Evolutionary conservation across 345 rosid species (phyloP).

Genomic region (Eucalyptus tenuipes): DNA sequence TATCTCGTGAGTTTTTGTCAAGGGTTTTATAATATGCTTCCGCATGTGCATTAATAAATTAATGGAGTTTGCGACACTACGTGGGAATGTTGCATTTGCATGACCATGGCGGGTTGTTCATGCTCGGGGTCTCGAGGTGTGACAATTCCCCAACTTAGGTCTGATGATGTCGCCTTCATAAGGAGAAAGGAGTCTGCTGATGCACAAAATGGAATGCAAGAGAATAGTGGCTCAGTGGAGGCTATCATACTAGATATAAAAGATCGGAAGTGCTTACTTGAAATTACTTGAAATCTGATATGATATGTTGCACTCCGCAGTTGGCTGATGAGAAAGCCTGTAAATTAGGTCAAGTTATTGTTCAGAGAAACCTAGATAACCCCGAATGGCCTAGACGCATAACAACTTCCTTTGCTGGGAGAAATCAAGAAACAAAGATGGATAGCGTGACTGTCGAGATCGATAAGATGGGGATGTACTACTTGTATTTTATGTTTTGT

Average conservation of each 20-base stretch:
- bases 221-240: conserved; percentile 64
- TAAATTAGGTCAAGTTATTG: conserved; percentile 67
- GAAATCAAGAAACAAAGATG: conserved; percentile 37
- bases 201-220: conserved; percentile 55
- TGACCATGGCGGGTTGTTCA: too few relatives aligned
- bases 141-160: conserved; percentile 34
- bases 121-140: too few relatives aligned
- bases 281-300: conserved; percentile 31
- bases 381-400: conserved; percentile 66
- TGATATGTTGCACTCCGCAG: conserved; percentile 44
- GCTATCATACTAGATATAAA: conserved; percentile 73
- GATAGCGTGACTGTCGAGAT: conserved; percentile 33
- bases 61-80: too few relatives aligned
- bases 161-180: conserved; percentile 62
- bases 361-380: conserved; percentile 35
- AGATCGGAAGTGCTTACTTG: conserved; percentile 47
- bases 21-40: too few relatives aligned
- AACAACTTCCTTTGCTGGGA: conserved; percentile 48
- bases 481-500: conserved; percentile 78
- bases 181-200: conserved; percentile 61
- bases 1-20: too few relatives aligned
- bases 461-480: conserved; percentile 73
- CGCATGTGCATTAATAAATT: too few relatives aligned
- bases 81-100: too few relatives aligned
- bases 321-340: conserved; percentile 47